Conservation (phyloP, 257 asterid species). For the Cruciata laevipes region DNA sequence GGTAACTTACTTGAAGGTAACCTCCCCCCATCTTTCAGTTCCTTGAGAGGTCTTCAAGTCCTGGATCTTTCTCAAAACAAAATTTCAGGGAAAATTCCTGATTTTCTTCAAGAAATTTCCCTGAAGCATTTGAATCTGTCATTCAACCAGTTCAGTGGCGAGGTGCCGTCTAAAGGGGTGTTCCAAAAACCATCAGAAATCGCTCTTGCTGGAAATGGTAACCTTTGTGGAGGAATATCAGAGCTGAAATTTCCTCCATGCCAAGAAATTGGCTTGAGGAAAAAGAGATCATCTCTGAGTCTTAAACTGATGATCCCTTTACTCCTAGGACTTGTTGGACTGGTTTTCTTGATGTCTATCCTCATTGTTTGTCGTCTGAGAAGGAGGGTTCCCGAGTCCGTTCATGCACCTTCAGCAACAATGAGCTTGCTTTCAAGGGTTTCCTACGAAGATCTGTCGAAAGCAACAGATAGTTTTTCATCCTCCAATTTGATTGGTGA, state of each 20-base stretch:
- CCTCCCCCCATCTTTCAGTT: conserved; percentile 16
- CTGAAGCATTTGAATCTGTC: conserved; percentile 21
- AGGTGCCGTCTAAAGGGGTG: conserved; percentile 16
- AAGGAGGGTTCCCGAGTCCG: neutral
- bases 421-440: conserved; percentile 11
- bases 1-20: conserved; percentile 16
- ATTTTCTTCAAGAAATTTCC: conserved; percentile 6
- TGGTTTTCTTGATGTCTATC: conserved; percentile 10
- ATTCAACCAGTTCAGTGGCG: conserved; percentile 17
- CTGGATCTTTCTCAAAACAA: conserved; percentile 19
- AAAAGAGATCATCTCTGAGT: neutral
- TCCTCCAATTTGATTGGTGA: conserved; percentile 21
- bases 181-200: conserved; percentile 18
- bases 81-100: conserved; percentile 23
- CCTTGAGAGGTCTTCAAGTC: conserved; percentile 15
- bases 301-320: conserved; percentile 18
- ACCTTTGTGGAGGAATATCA: conserved; percentile 23
- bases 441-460: conserved; percentile 15
- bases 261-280: conserved; percentile 4
- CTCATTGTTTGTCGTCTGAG: conserved; percentile 8
- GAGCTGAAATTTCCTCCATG: conserved; percentile 24
- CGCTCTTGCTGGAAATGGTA: conserved; percentile 20
- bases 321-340: conserved; percentile 21
- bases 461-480: conserved; percentile 25
- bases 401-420: neutral